Evolutionary conservation across 495 filamentous ascomycete genomes (phyloP), one percentile per base, ranked within the genome.

Genomic region (Aspergillus wentii): DNA sequence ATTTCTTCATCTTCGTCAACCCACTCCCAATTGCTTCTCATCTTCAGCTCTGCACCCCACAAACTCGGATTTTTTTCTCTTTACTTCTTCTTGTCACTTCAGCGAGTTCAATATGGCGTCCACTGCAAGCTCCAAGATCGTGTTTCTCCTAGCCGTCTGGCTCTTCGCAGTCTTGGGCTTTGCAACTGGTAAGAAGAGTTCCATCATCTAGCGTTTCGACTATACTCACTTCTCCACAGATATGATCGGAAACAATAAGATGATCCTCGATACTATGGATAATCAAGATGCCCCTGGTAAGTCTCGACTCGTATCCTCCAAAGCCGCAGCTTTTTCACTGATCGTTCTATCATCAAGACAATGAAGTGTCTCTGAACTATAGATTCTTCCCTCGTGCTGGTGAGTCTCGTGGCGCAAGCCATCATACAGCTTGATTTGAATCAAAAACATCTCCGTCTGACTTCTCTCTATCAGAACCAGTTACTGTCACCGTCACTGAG

Each of bases 401-500:
- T 41, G 44, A 43, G 35, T 25, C 21, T 8, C 19, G 11, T 18
- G 15, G 13, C 8, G 19, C 26, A 13, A 33, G 21, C 9, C 30
- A 35, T 40, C 23, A 22, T n/a, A n/a, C n/a, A n/a, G n/a, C n/a
- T n/a, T n/a, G n/a, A 33, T 30, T 30, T 29, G 31, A 23, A 34
- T 26, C 33, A 15, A 30, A 19, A 17, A n/a, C 20, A 10, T 14
- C 17, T 31, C 20, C 34, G 18, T 27, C 23, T 28, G 18, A 9
- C 25, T 18, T 35, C 18, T 32, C 1, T 28, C 25, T 10, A 28
- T 13, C 21, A 51, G 40, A 37, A 18, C 10, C 17, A 20, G 39
- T 40, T 18, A 52, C 44, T 26, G 46, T 55, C 13, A 56, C 52
- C 26, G 35, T 49, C 22, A 54, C 47, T 22, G 44, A 54, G 8